phyloP scores from a whole-genome alignment of 345 rosid species.

The Salix exigua region DNA sequence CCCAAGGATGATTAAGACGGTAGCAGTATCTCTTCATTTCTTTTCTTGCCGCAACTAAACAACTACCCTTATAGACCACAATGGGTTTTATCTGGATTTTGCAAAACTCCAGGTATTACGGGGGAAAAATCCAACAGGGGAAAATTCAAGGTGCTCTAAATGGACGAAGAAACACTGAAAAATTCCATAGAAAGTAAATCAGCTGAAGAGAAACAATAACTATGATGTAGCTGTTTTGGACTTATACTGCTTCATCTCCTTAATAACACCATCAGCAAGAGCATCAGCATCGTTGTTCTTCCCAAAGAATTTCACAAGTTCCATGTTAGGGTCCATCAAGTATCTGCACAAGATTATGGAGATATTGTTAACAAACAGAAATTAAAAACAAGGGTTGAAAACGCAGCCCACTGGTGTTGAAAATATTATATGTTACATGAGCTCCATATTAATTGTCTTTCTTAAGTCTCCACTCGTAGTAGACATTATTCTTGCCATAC shows the following conservation, averaged over 20 bases:
- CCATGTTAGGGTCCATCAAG: conserved; percentile 84
- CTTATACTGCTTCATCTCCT: conserved; percentile 59
- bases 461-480: too few relatives aligned
- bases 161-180: too few relatives aligned
- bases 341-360: conserved; percentile 50
- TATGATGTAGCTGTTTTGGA: conserved; percentile 18
- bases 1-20: too few relatives aligned
- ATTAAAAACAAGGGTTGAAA: background rate
- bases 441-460: background rate
- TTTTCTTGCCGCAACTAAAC: too few relatives aligned
- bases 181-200: too few relatives aligned
- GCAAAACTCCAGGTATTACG: too few relatives aligned
- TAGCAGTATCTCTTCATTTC: too few relatives aligned
- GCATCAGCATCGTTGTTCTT: conserved; percentile 81
- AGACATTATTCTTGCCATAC: background rate
- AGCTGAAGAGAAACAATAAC: background rate
- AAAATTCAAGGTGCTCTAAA: background rate
- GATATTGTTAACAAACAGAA: background rate
- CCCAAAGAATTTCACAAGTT: conserved; percentile 83
- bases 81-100: too few relatives aligned
- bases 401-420: too few relatives aligned
- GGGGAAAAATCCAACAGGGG: background rate
- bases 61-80: too few relatives aligned
- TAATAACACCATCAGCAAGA: conserved; percentile 65
- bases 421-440: background rate